Evolutionary conservation across 345 rosid species (phyloP).

Genomic region (Salix koriyanagi): DNA sequence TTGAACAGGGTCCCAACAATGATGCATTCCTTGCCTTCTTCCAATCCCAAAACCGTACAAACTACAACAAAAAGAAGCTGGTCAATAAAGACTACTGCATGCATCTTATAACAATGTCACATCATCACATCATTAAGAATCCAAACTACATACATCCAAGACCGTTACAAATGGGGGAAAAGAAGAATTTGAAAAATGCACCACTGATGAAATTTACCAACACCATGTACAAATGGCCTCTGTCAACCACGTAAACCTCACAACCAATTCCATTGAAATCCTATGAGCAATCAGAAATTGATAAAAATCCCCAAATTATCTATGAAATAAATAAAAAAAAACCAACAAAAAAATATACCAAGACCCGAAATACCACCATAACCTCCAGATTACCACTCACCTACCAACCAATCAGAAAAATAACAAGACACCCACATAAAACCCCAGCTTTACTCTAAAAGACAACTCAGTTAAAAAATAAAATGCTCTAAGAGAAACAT

Average conservation of each 20-base stretch:
- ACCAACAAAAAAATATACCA: not conserved
- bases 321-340: not conserved
- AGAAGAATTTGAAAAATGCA: not conserved
- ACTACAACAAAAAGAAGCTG: constrained; percentile 39
- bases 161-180: not conserved
- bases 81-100: not conserved
- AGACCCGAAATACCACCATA: not conserved
- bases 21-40: constrained; percentile 78
- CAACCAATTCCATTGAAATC: not conserved
- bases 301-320: not conserved
- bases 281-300: not conserved
- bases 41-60: constrained; percentile 74
- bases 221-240: not conserved
- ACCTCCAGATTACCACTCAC: not conserved
- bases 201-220: not conserved
- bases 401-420: not conserved
- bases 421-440: not conserved
- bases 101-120: constrained; percentile 3
- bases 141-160: not conserved
- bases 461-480: not conserved
- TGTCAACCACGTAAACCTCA: not conserved
- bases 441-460: constrained; percentile 2
- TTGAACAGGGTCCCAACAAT: constrained; percentile 88
- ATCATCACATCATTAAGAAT: constrained; percentile 1
- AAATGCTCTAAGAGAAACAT: not conserved